Evolutionary conservation across 2,329 filamentous ascomycete species (phyloP).

Genomic region (Neophaeococcomyces aloes): DNA sequence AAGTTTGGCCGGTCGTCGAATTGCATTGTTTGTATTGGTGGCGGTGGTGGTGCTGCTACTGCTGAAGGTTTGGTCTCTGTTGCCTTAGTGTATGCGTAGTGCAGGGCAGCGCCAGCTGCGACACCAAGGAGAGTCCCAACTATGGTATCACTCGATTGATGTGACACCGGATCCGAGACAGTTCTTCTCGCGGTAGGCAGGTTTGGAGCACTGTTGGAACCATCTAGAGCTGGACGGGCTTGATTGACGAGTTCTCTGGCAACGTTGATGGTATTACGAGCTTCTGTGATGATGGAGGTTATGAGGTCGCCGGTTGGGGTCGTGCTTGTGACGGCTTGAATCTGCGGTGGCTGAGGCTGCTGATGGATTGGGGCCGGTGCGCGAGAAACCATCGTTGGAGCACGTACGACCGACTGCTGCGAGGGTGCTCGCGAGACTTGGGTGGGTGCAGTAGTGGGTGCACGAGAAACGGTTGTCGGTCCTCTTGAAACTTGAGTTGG

Average conservation of each 20-base stretch:
- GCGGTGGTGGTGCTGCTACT: slow-evolving; percentile 5
- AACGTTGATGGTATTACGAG: slow-evolving; percentile 26
- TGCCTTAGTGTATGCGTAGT: slow-evolving; percentile 58
- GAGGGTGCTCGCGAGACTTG: background rate
- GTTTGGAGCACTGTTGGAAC: slow-evolving; percentile 14
- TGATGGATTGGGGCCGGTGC: background rate
- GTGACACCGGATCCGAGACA: slow-evolving; percentile 12
- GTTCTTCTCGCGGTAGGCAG: slow-evolving; percentile 20
- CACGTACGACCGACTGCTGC: background rate
- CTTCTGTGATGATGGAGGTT: slow-evolving; percentile 30
- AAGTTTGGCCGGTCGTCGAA: slow-evolving; percentile 1
- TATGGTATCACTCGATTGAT: slow-evolving; percentile 48
- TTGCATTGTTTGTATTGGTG: background rate
- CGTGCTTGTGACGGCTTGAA: slow-evolving; percentile 1
- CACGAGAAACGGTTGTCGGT: slow-evolving; percentile 2
- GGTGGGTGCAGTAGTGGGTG: slow-evolving; percentile 4
- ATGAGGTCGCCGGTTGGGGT: slow-evolving; percentile 24
- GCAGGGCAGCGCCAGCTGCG: slow-evolving; percentile 64
- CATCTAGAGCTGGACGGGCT: slow-evolving; percentile 14
- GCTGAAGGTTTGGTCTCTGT: slow-evolving; percentile 35
- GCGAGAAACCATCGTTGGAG: slow-evolving; percentile 5
- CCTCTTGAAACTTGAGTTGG: slow-evolving; percentile 9
- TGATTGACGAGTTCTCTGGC: slow-evolving; percentile 19
- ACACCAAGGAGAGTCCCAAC: slow-evolving; percentile 69
- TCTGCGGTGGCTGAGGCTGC: background rate